Base-by-base conservation (phyloP, 257 asterid genomes). In the Scutellaria baicalensis region DNA sequence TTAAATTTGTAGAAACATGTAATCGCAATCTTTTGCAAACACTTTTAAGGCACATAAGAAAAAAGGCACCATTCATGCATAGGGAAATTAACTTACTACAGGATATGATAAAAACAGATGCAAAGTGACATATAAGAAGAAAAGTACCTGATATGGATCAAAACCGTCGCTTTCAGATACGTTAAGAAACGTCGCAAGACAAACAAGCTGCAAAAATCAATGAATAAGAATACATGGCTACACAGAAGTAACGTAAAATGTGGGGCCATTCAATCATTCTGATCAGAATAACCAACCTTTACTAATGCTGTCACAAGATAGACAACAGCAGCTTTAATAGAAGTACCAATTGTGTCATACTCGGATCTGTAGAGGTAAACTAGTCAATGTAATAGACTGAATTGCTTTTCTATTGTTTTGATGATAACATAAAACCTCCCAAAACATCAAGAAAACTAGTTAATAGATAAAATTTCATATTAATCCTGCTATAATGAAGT, bases 321-420 rank as follows among this genome's bases (percentile, higher is more conserved):
- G 71, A 91, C 97, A 55, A 83, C 83, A 20, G 96, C 96, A 45
- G 97, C 56, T 81, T 82, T 91, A 73, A 88, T 76, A 7, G 97
- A 94, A 69, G 99, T 94, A 58, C 97, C 96, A 33, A 94, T 83
- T 0, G 99, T 94, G 79, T 91, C 99, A 75, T 91, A 94, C 86
- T 94, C 99, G 9, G 97, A 91, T 83, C 99, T 94, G 85, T 58
- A 52, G 10, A 69, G 76, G 38, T 59, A 63, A 47, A 68, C 56
- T 13, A 58, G 39, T 57, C 69, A 59, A 68, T 42, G 39, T 35
- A 49, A 36, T 4, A 65, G 13, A 59, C 18, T 45, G 5, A 33
- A 47, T 45, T 63, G 4, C 1, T 11, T 20, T 59, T 9, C 38
- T 59, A 27, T 33, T 35, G 38, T 6, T 62, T 55, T 21, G 17